phyloP scores from a whole-genome alignment of 2,329 filamentous ascomycete species.

The Colletotrichum horii region DNA sequence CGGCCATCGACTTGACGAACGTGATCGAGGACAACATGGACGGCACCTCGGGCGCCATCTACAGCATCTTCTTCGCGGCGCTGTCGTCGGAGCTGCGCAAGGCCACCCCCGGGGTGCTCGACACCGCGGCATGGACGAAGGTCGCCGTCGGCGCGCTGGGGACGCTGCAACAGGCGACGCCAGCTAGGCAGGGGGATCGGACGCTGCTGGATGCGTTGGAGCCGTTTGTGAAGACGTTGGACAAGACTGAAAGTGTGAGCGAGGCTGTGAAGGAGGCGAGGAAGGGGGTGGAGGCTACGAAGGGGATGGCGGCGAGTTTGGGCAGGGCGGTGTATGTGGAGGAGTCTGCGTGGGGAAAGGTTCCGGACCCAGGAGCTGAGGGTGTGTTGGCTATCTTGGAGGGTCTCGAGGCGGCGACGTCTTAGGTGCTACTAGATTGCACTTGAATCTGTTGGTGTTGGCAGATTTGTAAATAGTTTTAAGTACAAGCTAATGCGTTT shows the following conservation, averaged over 20 bases:
- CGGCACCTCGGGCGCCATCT: slow-evolving; percentile 77
- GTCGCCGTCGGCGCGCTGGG: neutral
- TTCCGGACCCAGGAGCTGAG: slow-evolving; percentile 75
- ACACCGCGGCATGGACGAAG: neutral
- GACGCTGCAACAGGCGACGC: slow-evolving; percentile 60
- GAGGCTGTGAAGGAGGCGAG: slow-evolving; percentile 60
- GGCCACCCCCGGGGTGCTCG: neutral
- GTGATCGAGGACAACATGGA: slow-evolving; percentile 75
- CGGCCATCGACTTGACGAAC: slow-evolving; percentile 13
- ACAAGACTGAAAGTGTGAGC: slow-evolving; percentile 53
- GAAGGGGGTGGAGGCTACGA: slow-evolving; percentile 70
- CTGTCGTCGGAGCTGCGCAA: slow-evolving; percentile 46
- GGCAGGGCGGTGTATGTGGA: slow-evolving; percentile 79
- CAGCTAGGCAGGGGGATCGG: slow-evolving; percentile 72
- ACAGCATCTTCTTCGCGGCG: slow-evolving; percentile 78
- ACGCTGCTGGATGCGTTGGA: slow-evolving; percentile 75
- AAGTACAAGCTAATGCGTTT: neutral
- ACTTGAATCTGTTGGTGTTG: neutral
- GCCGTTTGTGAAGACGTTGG: slow-evolving; percentile 69
- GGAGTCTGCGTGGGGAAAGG: slow-evolving; percentile 67
- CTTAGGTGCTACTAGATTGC: too few species aligned
- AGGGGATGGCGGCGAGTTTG: slow-evolving; percentile 75
- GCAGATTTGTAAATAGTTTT: neutral
- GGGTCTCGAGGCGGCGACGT: slow-evolving; percentile 51
- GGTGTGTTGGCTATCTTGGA: slow-evolving; percentile 67